phyloP scores from a whole-genome alignment of 768 basidiomycete genomes.

The Postia placenta region DNA sequence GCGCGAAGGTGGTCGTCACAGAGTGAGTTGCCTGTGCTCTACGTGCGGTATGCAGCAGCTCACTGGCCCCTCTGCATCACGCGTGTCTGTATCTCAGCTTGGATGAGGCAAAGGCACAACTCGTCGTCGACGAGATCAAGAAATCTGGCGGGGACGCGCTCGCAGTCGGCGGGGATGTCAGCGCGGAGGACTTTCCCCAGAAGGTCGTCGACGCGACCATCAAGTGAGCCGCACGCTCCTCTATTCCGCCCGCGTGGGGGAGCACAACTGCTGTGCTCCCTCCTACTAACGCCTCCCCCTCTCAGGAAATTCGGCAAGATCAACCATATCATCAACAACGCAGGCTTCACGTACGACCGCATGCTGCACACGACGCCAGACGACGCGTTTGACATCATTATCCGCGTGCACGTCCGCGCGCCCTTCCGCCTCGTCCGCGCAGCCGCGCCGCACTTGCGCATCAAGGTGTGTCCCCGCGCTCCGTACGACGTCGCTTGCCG shows the following conservation, averaged over 20 bases:
- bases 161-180: slow-evolving; percentile 73
- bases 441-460: slow-evolving; percentile 78
- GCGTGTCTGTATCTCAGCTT: too few species aligned
- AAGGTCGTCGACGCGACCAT: slow-evolving; percentile 71
- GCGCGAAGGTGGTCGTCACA: slow-evolving; percentile 81
- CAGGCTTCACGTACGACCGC: slow-evolving; percentile 77
- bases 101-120: slow-evolving; percentile 60
- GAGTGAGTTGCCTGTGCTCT: slow-evolving; percentile 44
- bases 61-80: too few species aligned
- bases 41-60: slow-evolving; percentile 6
- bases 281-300: neutral
- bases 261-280: neutral
- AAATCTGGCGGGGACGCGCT: slow-evolving; percentile 67
- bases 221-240: slow-evolving; percentile 39
- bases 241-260: too few species aligned
- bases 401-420: slow-evolving; percentile 80
- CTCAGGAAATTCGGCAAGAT: slow-evolving; percentile 79
- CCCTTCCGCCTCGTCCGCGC: slow-evolving; percentile 82
- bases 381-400: slow-evolving; percentile 74
- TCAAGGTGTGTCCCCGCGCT: slow-evolving; percentile 62
- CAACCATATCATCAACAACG: slow-evolving; percentile 85
- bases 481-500: too few species aligned
- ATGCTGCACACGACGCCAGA: slow-evolving; percentile 87
- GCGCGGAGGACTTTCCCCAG: slow-evolving; percentile 78
- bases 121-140: slow-evolving; percentile 70